phyloP scores from a whole-genome alignment of 148 eudicot species.

The Silene uniflora region DNA sequence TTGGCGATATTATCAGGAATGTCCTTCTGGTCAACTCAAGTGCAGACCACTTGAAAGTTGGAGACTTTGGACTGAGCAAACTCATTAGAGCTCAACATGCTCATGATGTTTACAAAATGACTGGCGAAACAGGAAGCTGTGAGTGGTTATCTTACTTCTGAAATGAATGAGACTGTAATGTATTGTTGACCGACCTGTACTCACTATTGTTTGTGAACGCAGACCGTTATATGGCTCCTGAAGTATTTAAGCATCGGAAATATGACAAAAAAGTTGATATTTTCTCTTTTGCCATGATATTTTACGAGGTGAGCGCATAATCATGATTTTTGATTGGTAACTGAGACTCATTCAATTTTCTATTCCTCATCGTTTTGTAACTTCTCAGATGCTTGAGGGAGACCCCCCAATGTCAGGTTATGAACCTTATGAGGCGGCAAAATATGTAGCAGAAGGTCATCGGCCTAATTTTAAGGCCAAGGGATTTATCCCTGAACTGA shows the following conservation, averaged over 20 bases:
- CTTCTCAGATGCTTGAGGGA: constrained; percentile 75
- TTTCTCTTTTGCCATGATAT: constrained; percentile 94
- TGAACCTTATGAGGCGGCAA: constrained; percentile 84
- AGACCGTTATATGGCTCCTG: constrained; percentile 99
- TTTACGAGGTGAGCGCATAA: constrained; percentile 69
- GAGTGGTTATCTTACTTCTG: constrained; percentile 32
- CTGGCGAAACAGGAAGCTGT: constrained; percentile 99
- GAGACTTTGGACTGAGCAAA: constrained; percentile 98
- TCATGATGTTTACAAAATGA: constrained; percentile 93
- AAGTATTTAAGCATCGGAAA: constrained; percentile 91
- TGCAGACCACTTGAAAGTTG: constrained; percentile 96
- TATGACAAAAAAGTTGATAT: constrained; percentile 98
- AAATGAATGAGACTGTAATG: not conserved
- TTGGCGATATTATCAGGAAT: constrained; percentile 43
- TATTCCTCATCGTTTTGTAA: constrained; percentile 18
- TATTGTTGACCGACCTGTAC: constrained; percentile 2
- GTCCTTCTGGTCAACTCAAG: constrained; percentile 87
- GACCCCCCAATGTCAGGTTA: constrained; percentile 64
- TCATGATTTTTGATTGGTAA: not conserved
- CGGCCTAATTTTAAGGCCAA: constrained; percentile 68
- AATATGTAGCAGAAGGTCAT: constrained; percentile 71
- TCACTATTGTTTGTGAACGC: constrained; percentile 18
- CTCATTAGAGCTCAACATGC: constrained; percentile 87
- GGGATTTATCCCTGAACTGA: constrained; percentile 53
- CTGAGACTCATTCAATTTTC: not conserved